Conservation (phyloP, 2,329 filamentous ascomycete genomes). For the Metarhizium anisopliae region DNA sequence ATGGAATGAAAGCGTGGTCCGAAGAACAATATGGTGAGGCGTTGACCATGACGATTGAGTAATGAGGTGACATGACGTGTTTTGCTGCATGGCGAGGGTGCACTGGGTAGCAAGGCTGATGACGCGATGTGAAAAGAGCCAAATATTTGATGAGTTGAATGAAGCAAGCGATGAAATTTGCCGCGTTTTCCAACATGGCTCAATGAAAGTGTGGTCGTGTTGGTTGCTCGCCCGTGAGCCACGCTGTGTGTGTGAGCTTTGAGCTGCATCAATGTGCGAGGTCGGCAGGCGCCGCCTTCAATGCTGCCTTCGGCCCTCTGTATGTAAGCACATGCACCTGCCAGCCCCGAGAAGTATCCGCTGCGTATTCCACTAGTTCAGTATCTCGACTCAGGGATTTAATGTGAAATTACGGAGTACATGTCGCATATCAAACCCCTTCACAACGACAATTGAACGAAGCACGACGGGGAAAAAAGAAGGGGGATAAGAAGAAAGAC, state of each 20-base stretch:
- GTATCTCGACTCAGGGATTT: not conserved
- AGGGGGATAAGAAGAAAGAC: no score
- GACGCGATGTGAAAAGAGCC: no score
- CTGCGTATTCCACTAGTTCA: not conserved
- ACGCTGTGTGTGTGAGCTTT: no score
- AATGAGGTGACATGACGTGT: not conserved
- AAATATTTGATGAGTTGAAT: no score
- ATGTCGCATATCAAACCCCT: not conserved
- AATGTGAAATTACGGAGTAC: not conserved
- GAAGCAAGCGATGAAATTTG: no score
- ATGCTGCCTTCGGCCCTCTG: no score
- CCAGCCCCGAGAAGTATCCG: not conserved
- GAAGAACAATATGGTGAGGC: slow-evolving; percentile 24
- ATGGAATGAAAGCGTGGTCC: slow-evolving; percentile 30
- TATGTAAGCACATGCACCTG: not conserved
- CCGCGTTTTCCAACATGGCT: no score
- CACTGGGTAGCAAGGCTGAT: no score
- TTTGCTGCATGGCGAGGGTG: no score
- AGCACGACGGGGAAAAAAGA: not conserved
- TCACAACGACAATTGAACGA: not conserved
- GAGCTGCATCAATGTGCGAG: no score
- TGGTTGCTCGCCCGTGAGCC: no score
- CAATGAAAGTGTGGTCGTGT: no score
- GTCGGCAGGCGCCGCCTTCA: not conserved
- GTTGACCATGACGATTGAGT: slow-evolving; percentile 15